Conservation (phyloP, 352 stramenopile genomes). For the Globisporangium rhizosaccharum region DNA sequence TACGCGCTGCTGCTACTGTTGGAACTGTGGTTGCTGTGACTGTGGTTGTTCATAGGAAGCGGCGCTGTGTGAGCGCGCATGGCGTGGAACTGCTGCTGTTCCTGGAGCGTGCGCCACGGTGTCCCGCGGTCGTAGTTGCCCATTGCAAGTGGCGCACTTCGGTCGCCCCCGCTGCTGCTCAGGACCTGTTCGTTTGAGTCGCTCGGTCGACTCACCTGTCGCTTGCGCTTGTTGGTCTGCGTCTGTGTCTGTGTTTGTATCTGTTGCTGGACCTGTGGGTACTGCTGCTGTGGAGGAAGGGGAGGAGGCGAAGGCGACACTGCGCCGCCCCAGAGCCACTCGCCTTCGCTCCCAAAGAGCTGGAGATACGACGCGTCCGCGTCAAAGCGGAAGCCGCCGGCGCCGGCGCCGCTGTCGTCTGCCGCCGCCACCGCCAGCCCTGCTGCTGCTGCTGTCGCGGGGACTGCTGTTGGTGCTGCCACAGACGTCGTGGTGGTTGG, state of each 20-base stretch:
- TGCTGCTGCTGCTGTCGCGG: conserved; percentile 15
- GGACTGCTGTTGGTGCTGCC: conserved; percentile 9
- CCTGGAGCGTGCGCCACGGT: conserved; percentile 42
- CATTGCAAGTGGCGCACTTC: conserved; percentile 21
- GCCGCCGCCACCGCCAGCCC: conserved; percentile 10
- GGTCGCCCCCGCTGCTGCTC: neutral
- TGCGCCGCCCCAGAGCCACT: conserved; percentile 22
- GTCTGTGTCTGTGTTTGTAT: conserved; percentile 6
- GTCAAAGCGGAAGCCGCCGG: conserved; percentile 16
- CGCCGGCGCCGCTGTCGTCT: conserved; percentile 7
- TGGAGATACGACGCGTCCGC: conserved; percentile 8
- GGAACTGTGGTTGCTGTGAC: no score
- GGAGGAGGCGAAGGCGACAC: neutral
- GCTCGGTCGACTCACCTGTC: neutral
- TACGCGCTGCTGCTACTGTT: conserved; percentile 4
- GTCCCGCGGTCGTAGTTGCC: conserved; percentile 53
- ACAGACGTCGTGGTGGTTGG: conserved; percentile 31
- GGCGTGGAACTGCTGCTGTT: conserved; percentile 15
- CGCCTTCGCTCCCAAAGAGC: conserved; percentile 14
- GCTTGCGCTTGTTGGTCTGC: conserved; percentile 1
- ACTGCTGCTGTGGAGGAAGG: conserved; percentile 4
- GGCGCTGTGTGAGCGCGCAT: conserved; percentile 4
- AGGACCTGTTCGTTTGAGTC: neutral
- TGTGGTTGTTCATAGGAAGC: neutral
- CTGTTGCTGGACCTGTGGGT: conserved; percentile 1